Base-by-base conservation (phyloP, 1,284 basidiomycete species). In the Ceratobasidium sp. region DNA sequence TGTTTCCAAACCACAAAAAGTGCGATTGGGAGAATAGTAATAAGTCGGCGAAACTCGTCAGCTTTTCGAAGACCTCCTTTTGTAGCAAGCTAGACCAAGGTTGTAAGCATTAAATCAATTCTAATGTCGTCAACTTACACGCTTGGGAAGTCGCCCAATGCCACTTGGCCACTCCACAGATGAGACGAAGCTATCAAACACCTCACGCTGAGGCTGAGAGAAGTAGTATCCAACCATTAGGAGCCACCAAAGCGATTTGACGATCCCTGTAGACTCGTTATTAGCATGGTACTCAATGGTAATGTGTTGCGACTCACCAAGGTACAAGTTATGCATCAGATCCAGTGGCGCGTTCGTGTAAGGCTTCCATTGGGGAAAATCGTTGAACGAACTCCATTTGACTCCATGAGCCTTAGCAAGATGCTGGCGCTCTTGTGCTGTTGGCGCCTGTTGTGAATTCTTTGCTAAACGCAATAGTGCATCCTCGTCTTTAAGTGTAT, bases 281-380 rank as follows among this genome's bases (percentile, higher is more conserved):
- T 32, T 13, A 16, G 13, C 18, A n/a, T 23, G 16, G 9, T 14
- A 38, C 11, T 21, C 8, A 35, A 30, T 16, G 7, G 54, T 23
- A 54, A 23, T 32, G 7, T n/a, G 32, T 32, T 78, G 4, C 35
- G 35, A 38, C 8, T 78, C 47, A 18, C 79, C 79, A 0, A 82
- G 78, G 52, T 78, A 80, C 0, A 79, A 73, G 5, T 77, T 78
- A 69, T 84, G 82, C 81, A 84, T 83, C 1, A 75, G 52, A 74
- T 83, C 80, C 16, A 83, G 76, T 4, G 83, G 80, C 6, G 80
- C 75, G 73, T 78, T 79, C 21, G 57, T 52, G 1, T 79, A 76
- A 1, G 81, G 83, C 74, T 84, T 79, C 81, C 81, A 84, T 69
- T 84, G 84, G 0, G 77, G 77, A 1, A 85, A 78, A 6, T 74